A percentile compares a stretch with the other conserved stretches of the same genome.
Conservation (phyloP, 2,329 filamentous ascomycete species). For the Colletotrichum cordylinicola region DNA sequence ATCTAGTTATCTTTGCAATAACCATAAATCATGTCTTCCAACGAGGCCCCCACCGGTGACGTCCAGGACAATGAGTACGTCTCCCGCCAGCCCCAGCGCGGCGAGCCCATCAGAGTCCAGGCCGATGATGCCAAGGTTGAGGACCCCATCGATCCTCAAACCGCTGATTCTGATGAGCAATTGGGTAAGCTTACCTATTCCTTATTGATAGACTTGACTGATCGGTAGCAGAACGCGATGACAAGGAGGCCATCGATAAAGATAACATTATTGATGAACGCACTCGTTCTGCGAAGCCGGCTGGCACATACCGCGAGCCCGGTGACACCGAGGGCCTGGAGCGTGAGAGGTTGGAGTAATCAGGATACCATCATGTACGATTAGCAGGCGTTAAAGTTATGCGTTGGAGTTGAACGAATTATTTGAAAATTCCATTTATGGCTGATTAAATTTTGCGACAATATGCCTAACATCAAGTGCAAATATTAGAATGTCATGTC, state of each 20-base stretch:
- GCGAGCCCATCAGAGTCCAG: conserved; percentile 35
- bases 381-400: not conserved
- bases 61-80: conserved; percentile 31
- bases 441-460: too few species aligned
- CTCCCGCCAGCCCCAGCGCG: conserved; percentile 32
- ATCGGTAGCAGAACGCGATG: conserved; percentile 34
- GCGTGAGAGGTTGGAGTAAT: not conserved
- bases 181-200: conserved; percentile 31
- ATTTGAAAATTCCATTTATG: too few species aligned
- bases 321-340: conserved; percentile 36
- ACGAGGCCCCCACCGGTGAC: not conserved
- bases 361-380: rapidly evolving
- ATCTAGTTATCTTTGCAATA: not conserved
- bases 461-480: too few species aligned
- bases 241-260: conserved; percentile 41
- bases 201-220: rapidly evolving
- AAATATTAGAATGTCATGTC: too few species aligned
- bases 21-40: conserved; percentile 12
- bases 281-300: conserved; percentile 35
- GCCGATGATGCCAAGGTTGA: conserved; percentile 36
- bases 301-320: conserved; percentile 35
- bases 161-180: conserved; percentile 38
- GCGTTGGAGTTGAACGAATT: too few species aligned
- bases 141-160: conserved; percentile 33
- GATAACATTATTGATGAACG: conserved; percentile 40